These are phyloP conservation scores for Canavalia ensiformis DNA, from an alignment of 306 rosid genomes.

Conservation along the genomic window DNA sequence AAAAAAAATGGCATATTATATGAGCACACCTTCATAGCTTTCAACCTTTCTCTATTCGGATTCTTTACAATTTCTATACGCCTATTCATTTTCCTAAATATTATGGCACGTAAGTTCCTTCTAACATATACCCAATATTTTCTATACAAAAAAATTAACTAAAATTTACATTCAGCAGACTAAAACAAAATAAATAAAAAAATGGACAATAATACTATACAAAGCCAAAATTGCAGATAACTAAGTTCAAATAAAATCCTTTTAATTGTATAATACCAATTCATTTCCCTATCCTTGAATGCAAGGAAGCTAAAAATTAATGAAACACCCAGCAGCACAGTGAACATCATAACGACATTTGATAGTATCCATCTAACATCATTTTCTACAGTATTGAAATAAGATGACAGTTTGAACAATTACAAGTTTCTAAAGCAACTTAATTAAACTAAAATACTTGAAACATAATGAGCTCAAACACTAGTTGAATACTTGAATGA, in stretches of 20 bases:
- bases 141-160: neutral
- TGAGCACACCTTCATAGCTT: no score
- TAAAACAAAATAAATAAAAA: conserved; percentile 2
- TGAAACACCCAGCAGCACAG: conserved; percentile 17
- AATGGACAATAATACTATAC: neutral
- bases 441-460: conserved; percentile 43
- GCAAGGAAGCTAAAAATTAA: neutral
- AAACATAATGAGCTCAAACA: conserved; percentile 41
- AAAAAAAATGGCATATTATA: no score
- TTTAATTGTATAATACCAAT: neutral
- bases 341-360: conserved; percentile 26
- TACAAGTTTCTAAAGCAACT: conserved; percentile 56
- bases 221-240: conserved; percentile 12
- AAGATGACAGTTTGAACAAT: conserved; percentile 43
- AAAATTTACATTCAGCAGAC: neutral
- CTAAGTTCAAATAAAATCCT: neutral
- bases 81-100: no score
- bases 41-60: no score
- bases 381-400: conserved; percentile 47
- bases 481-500: conserved; percentile 42
- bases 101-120: no score
- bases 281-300: conserved; percentile 6
- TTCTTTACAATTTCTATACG: no score
- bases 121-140: neutral
- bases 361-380: conserved; percentile 49